These are phyloP conservation scores for Myxozyma vanderwaltii DNA, from an alignment of 805 yeast genomes.

Conservation along the genomic window DNA sequence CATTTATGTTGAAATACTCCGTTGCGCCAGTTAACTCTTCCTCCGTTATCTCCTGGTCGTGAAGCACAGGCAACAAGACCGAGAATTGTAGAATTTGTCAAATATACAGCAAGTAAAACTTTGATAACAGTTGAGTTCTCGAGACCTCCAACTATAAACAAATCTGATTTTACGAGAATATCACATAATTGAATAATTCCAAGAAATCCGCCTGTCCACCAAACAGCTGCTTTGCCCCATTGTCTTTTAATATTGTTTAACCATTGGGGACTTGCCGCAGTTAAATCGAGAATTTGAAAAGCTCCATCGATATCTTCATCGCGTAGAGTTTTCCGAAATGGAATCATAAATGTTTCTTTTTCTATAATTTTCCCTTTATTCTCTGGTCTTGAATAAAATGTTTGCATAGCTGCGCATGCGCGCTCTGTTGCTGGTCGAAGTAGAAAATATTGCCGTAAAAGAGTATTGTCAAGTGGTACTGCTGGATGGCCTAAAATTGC, in stretches of 20 bases:
- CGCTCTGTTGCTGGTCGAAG: conserved; percentile 31
- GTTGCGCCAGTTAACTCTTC: conserved; percentile 58
- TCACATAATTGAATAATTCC: conserved; percentile 53
- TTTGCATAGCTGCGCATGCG: conserved; percentile 25
- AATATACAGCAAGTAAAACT: conserved; percentile 53
- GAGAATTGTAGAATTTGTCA: conserved; percentile 52
- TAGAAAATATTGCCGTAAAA: conserved; percentile 28
- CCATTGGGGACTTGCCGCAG: conserved; percentile 61
- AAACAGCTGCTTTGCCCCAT: conserved; percentile 44
- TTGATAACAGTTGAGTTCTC: conserved; percentile 46
- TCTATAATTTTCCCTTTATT: conserved; percentile 14
- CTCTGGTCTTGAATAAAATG: conserved; percentile 24
- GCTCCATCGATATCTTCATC: conserved; percentile 61
- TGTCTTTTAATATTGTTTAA: conserved; percentile 43
- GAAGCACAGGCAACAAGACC: conserved; percentile 54
- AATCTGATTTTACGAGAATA: conserved; percentile 48
- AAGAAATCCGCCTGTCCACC: conserved; percentile 40
- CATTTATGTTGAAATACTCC: conserved; percentile 67
- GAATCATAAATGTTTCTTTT: conserved; percentile 53
- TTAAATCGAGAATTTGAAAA: conserved; percentile 57
- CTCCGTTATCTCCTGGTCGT: conserved; percentile 56
- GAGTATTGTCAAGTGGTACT: conserved; percentile 18
- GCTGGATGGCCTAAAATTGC: conserved; percentile 29
- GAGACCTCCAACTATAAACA: conserved; percentile 44
- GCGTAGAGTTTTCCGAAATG: conserved; percentile 61